These are phyloP conservation scores for Vanilla planifolia DNA, from an alignment of 106 monocot genomes.

Conservation along the genomic window DNA sequence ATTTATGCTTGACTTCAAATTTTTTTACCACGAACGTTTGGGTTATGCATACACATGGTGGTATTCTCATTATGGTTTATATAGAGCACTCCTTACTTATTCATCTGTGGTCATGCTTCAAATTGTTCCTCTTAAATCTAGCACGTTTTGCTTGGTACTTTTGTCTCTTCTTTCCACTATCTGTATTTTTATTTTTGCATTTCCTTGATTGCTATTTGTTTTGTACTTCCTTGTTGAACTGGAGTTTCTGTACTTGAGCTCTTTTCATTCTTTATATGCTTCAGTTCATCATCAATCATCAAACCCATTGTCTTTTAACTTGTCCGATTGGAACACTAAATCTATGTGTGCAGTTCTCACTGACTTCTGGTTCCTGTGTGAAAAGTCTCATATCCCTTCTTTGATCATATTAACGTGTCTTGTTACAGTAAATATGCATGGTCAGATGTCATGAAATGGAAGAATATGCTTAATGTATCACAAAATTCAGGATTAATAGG, in stretches of 20 bases:
- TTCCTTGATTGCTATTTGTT: background rate
- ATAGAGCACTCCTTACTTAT: background rate
- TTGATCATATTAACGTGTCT: too few relatives aligned
- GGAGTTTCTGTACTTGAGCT: background rate
- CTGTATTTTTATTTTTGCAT: background rate
- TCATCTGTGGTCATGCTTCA: background rate
- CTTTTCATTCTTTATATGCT: background rate
- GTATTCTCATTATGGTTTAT: background rate
- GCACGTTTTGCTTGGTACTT: background rate
- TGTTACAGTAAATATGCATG: too few relatives aligned
- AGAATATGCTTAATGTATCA: too few relatives aligned
- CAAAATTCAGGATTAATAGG: too few relatives aligned
- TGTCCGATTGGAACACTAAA: too few relatives aligned
- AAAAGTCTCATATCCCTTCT: too few relatives aligned
- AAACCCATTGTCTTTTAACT: background rate
- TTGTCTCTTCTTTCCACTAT: background rate
- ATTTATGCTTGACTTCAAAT: background rate
- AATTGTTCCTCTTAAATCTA: background rate
- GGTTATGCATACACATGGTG: background rate
- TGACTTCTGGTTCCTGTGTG: too few relatives aligned
- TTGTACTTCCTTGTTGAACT: background rate
- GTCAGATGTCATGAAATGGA: too few relatives aligned
- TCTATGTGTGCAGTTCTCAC: too few relatives aligned
- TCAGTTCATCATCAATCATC: background rate
- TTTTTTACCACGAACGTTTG: background rate